Percentiles rank a stretch among this genome's conserved stretches.
Evolutionary conservation across 257 asterid genomes (phyloP).

Genomic region (Solanum sitiens): DNA sequence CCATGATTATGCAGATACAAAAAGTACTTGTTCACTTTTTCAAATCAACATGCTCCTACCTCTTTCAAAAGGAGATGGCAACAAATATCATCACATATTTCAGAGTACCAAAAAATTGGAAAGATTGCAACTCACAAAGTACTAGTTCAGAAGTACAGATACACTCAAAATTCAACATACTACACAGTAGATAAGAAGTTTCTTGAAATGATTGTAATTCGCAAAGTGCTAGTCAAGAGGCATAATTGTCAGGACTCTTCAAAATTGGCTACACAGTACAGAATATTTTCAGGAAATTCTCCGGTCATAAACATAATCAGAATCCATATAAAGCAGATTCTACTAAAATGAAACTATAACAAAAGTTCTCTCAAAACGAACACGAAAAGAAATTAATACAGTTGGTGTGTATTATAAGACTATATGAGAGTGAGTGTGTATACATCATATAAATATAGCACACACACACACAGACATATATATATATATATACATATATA

Average conservation of each 20-base stretch:
- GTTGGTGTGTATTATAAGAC: background rate
- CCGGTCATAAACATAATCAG: background rate
- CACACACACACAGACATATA: constrained; percentile 37
- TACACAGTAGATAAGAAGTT: background rate
- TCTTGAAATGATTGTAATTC: background rate
- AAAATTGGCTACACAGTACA: background rate
- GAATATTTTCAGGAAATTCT: background rate
- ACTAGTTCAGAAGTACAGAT: background rate
- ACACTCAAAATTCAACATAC: background rate
- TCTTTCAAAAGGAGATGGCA: background rate
- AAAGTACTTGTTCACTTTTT: background rate
- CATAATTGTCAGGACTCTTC: background rate
- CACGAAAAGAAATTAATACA: background rate
- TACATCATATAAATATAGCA: background rate
- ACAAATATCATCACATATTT: background rate
- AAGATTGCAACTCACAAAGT: background rate
- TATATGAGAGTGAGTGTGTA: background rate
- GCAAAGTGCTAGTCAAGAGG: background rate
- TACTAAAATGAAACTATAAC: background rate
- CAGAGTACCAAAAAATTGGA: background rate
- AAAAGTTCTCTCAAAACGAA: background rate
- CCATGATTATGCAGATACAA: background rate
- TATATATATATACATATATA: constrained; percentile 22
- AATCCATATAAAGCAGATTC: background rate
- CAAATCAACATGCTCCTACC: background rate